Percentiles rank a stretch among this genome's conserved stretches.
Evolutionary conservation across 495 filamentous ascomycete genomes (phyloP).

Genomic region (Symbiotaphrina buchneri): DNA sequence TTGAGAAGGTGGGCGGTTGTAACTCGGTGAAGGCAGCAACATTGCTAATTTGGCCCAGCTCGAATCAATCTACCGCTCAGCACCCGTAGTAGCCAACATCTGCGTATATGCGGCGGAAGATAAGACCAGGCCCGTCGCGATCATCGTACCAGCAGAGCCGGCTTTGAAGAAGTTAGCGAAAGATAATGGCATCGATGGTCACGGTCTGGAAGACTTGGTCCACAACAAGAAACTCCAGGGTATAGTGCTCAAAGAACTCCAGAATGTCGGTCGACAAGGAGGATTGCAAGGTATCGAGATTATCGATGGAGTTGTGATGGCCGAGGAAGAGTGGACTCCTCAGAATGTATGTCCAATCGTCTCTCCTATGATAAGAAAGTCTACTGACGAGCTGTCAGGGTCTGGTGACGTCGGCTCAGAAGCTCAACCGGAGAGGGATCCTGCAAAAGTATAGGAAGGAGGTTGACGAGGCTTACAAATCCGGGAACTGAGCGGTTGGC

Average conservation of each 20-base stretch:
- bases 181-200: slow-evolving; percentile 45
- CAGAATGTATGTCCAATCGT: slow-evolving; percentile 53
- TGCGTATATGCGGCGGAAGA: slow-evolving; percentile 72
- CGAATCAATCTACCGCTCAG: slow-evolving; percentile 79
- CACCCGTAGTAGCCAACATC: slow-evolving; percentile 75
- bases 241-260: slow-evolving; percentile 65
- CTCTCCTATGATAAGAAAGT: slow-evolving; percentile 10
- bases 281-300: slow-evolving; percentile 76
- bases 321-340: slow-evolving; percentile 94
- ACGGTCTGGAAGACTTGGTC: slow-evolving; percentile 52
- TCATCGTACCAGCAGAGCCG: slow-evolving; percentile 78
- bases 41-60: slow-evolving; percentile 30
- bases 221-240: slow-evolving; percentile 63
- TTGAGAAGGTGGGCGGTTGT: slow-evolving; percentile 45
- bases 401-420: slow-evolving; percentile 52
- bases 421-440: slow-evolving; percentile 49
- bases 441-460: slow-evolving; percentile 41
- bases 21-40: not conserved
- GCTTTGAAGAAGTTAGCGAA: slow-evolving; percentile 67
- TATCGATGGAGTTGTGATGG: slow-evolving; percentile 75
- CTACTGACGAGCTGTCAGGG: slow-evolving; percentile 23
- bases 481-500: no score
- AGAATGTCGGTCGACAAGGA: slow-evolving; percentile 46
- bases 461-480: slow-evolving; percentile 35
- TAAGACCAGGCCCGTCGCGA: slow-evolving; percentile 72